Evolutionary conservation across 2,329 filamentous ascomycete species (phyloP), one percentile per base, ranked within the genome.

Genomic region (Ciborinia camelliae): DNA sequence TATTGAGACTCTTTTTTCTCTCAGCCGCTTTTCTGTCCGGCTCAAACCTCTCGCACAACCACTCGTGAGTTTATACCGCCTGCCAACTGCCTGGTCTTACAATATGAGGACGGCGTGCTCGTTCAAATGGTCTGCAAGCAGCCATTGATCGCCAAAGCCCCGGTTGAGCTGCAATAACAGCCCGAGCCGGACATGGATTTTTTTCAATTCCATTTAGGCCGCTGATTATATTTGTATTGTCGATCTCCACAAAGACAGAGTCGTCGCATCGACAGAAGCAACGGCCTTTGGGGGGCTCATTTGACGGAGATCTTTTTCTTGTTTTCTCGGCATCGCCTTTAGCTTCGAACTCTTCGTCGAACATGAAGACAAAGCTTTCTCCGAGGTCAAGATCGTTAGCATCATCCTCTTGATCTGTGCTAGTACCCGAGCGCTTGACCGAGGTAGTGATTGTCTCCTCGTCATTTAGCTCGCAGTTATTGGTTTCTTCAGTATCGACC

Each of bases 41-140:
- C 47, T 28, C 8, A 23, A 12, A 6, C 12, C 2, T 1, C n/a
- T 58, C 7, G 4, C 14, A 26, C 7, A 35, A n/a, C n/a, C 18
- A 15, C 1, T 32, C 7, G 4, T 35, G 15, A 18, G 0, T 12
- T 47, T 41, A 58, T 18, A 58, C 55, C 3, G 28, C 30, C 14
- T 59, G 55, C 55, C 41, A 59, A 26, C 30, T 59, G 35, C 30
- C 55, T 18, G 55, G 55, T 4, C 7, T 58, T 23, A 58, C 30
- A 26, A 48, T 47, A 20, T 47, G 55, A 1, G 55, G 55, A 47
- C 55, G 41, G 15, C 55, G 41, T 26, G 55, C 30, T 59, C 41
- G 30, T 37, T 59, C 41, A 26, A 59, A 18, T 26, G 55, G 55
- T 20, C n/a, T 47, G n/a, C 55, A 59, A 37, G 55, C 28, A 59